These are phyloP conservation scores for Cladochytrium replicatum DNA, from an alignment of 192 early-diverging fungal genomes.

Conservation along the genomic window DNA sequence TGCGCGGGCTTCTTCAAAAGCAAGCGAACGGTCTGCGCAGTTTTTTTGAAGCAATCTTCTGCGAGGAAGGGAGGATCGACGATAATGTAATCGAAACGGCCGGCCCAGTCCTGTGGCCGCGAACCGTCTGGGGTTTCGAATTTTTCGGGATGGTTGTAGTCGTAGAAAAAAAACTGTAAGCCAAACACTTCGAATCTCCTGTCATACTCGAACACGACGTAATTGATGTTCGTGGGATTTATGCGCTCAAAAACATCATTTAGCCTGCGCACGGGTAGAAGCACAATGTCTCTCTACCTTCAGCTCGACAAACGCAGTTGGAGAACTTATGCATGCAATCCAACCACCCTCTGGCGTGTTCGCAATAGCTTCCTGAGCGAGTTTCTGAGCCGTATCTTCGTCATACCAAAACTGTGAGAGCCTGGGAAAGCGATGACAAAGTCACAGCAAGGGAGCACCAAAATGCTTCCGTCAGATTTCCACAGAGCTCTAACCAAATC, in stretches of 20 bases:
- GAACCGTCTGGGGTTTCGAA: slow-evolving; percentile 20
- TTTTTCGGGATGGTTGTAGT: slow-evolving; percentile 66
- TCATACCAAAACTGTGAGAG: slow-evolving; percentile 36
- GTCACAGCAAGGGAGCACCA: slow-evolving; percentile 7
- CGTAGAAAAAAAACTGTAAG: slow-evolving; percentile 56
- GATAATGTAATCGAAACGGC: slow-evolving; percentile 54
- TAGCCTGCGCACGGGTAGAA: not conserved
- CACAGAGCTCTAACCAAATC: slow-evolving; percentile 1
- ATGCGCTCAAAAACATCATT: slow-evolving; percentile 11
- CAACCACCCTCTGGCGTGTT: slow-evolving; percentile 25
- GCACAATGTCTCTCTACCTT: slow-evolving; percentile 29
- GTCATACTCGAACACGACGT: slow-evolving; percentile 63
- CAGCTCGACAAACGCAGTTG: slow-evolving; percentile 53
- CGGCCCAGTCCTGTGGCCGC: not conserved
- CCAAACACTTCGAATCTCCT: slow-evolving; percentile 61
- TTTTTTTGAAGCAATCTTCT: slow-evolving; percentile 64
- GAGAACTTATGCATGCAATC: slow-evolving; percentile 51
- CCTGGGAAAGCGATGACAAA: slow-evolving; percentile 42
- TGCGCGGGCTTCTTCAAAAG: slow-evolving; percentile 32
- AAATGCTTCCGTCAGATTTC: no score
- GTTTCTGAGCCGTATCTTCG: slow-evolving; percentile 31
- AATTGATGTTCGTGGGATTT: not conserved
- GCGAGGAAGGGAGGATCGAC: slow-evolving; percentile 73
- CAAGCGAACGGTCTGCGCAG: slow-evolving; percentile 44
- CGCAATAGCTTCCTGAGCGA: slow-evolving; percentile 37